Evolutionary conservation across 208 protist species (phyloP).

Genomic region (Eutreptiella sp.): DNA sequence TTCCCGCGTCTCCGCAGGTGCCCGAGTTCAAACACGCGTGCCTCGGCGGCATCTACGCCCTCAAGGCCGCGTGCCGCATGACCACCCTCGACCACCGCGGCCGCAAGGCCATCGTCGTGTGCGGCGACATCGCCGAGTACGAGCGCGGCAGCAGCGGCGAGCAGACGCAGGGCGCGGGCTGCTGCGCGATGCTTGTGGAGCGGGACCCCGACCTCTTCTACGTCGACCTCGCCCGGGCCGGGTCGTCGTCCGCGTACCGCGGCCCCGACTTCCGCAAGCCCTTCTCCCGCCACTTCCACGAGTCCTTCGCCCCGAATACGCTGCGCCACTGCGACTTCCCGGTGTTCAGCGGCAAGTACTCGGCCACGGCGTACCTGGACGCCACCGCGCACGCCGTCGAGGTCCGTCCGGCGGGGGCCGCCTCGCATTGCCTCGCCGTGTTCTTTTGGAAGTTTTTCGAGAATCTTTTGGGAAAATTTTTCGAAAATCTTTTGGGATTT

Average conservation of each 20-base stretch:
- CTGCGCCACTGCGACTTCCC: slow-evolving; percentile 78
- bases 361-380: slow-evolving; percentile 75
- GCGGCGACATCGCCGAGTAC: slow-evolving; percentile 79
- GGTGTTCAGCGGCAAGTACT: slow-evolving; percentile 78
- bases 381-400: slow-evolving; percentile 73
- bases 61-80: slow-evolving; percentile 69
- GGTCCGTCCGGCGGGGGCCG: too few relatives aligned
- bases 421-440: too few relatives aligned
- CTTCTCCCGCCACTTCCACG: slow-evolving; percentile 64
- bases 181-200: slow-evolving; percentile 71
- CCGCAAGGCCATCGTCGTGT: slow-evolving; percentile 68
- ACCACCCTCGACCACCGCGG: slow-evolving; percentile 48
- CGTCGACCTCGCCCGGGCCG: slow-evolving; percentile 58
- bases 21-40: slow-evolving; percentile 85
- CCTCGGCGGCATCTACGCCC: slow-evolving; percentile 74
- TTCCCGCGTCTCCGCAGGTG: too few relatives aligned
- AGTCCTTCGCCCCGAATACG: slow-evolving; percentile 57
- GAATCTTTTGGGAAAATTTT: too few relatives aligned
- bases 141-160: slow-evolving; percentile 72
- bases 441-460: too few relatives aligned
- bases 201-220: slow-evolving; percentile 59
- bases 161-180: slow-evolving; percentile 75
- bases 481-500: too few relatives aligned
- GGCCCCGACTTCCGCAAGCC: slow-evolving; percentile 82
- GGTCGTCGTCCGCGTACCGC: slow-evolving; percentile 71